Conservation (phyloP, 1,139 yeast genomes). For the Sugiyamaella paludigena region DNA sequence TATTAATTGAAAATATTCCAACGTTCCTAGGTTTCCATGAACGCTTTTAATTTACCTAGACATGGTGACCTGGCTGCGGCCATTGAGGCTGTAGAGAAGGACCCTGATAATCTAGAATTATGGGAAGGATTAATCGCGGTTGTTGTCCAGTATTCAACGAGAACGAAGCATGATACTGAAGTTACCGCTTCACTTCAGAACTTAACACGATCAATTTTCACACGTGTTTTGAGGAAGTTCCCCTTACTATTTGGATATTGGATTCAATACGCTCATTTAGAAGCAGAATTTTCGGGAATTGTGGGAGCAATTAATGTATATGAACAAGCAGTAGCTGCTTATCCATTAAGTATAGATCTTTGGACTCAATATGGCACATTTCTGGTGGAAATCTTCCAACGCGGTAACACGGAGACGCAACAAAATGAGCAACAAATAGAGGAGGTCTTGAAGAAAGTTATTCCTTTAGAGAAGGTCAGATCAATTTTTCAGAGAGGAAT, state of each 20-base stretch:
- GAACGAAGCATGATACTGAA: background rate
- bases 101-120: slow-evolving; percentile 43
- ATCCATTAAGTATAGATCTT: slow-evolving; percentile 60
- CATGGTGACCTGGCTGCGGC: slow-evolving; percentile 12
- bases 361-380: slow-evolving; percentile 69
- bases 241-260: slow-evolving; percentile 80
- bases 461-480: slow-evolving; percentile 15
- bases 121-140: slow-evolving; percentile 50
- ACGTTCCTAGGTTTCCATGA: too few species aligned
- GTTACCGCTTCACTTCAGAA: background rate
- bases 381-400: background rate
- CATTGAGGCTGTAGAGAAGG: slow-evolving; percentile 22
- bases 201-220: slow-evolving; percentile 40
- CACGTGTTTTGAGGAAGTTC: slow-evolving; percentile 56
- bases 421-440: slow-evolving; percentile 1
- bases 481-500: slow-evolving; percentile 61
- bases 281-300: slow-evolving; percentile 56
- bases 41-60: too few species aligned
- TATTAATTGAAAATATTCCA: too few species aligned
- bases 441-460: background rate
- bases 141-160: slow-evolving; percentile 24
- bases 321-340: slow-evolving; percentile 49
- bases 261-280: slow-evolving; percentile 69
- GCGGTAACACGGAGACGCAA: slow-evolving; percentile 19
- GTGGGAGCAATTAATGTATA: slow-evolving; percentile 45